Conservation (phyloP, 306 rosid species). For the Medicago truncatula region DNA sequence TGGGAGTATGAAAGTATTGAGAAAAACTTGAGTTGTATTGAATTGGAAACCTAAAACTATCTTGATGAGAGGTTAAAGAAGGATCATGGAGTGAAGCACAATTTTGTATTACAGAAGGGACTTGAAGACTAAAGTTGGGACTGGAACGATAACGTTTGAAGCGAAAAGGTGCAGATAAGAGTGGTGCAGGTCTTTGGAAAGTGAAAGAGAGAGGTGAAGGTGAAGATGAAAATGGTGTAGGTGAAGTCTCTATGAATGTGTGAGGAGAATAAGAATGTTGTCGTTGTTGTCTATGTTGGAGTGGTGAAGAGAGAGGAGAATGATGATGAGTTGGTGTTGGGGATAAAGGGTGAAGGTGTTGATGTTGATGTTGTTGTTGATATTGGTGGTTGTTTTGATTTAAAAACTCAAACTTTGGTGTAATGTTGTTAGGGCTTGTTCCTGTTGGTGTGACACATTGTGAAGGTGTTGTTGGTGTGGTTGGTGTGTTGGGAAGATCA, state of each 20-base stretch:
- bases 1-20: constrained; percentile 48
- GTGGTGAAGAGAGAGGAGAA: constrained; percentile 62
- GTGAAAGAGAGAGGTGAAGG: constrained; percentile 55
- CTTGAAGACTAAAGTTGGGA: constrained; percentile 20
- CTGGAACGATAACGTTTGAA: constrained; percentile 55
- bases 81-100: constrained; percentile 8
- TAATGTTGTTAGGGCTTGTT: constrained; percentile 36
- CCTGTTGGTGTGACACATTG: constrained; percentile 34
- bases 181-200: constrained; percentile 66
- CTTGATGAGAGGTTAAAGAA: background rate
- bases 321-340: constrained; percentile 41
- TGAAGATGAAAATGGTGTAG: constrained; percentile 29
- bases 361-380: constrained; percentile 33
- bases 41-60: constrained; percentile 58
- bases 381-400: constrained; percentile 29
- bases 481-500: constrained; percentile 41
- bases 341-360: constrained; percentile 16
- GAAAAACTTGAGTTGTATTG: constrained; percentile 42
- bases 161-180: constrained; percentile 51
- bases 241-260: constrained; percentile 39
- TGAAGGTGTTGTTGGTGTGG: constrained; percentile 45
- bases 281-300: constrained; percentile 31
- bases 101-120: constrained; percentile 24
- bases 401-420: constrained; percentile 48
- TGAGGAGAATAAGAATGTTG: constrained; percentile 38